Evolutionary conservation across 345 rosid genomes (phyloP).

Genomic region (Conringia planisiliqua): DNA sequence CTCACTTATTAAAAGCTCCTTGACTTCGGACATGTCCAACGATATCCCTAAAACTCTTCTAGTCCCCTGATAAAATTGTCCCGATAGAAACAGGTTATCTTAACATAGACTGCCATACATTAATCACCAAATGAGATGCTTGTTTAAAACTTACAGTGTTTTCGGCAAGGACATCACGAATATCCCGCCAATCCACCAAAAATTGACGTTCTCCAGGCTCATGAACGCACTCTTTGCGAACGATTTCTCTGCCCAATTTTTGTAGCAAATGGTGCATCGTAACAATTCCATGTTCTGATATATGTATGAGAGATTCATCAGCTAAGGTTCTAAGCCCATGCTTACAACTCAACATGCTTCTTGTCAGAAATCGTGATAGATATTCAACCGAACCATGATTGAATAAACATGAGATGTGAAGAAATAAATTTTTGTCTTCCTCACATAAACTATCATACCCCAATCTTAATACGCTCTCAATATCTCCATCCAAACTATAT

Average conservation of each 20-base stretch:
- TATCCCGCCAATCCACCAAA: conserved; percentile 17
- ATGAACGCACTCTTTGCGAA: not conserved
- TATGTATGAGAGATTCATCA: conserved; percentile 19
- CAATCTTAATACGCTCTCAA: not conserved
- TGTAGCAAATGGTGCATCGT: conserved; percentile 25
- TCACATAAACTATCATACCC: conserved; percentile 24
- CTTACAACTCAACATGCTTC: no score
- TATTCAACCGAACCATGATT: not conserved
- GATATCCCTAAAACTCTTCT: conserved; percentile 10
- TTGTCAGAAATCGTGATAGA: not conserved
- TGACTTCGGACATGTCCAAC: not conserved
- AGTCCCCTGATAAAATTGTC: conserved; percentile 8
- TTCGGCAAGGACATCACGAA: not conserved
- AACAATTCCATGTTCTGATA: not conserved
- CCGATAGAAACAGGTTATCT: not conserved
- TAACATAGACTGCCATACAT: not conserved
- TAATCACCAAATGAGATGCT: not conserved
- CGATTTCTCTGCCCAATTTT: conserved; percentile 25
- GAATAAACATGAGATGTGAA: conserved; percentile 31
- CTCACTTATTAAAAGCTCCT: not conserved
- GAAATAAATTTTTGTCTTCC: conserved; percentile 13
- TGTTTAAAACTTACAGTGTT: conserved; percentile 1
- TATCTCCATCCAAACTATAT: not conserved
- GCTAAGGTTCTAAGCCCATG: not conserved
- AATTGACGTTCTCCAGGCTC: conserved; percentile 2